Conservation (phyloP, 192 early-diverging fungal genomes). For the Coemansia sp. region DNA sequence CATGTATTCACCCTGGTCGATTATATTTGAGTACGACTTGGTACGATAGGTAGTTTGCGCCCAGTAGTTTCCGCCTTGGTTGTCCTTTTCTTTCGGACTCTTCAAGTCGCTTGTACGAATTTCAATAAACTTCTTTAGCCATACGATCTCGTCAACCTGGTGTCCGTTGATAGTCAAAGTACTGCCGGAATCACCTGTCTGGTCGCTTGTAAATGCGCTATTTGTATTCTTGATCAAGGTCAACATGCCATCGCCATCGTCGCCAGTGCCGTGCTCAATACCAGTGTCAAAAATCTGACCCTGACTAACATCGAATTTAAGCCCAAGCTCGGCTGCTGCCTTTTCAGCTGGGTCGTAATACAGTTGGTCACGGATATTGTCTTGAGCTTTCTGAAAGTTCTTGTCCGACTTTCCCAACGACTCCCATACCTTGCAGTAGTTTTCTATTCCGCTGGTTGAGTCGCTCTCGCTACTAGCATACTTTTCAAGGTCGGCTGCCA, state of each 20-base stretch:
- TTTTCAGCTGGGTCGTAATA: conserved; percentile 35
- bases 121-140: conserved; percentile 48
- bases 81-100: conserved; percentile 35
- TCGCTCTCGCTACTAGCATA: conserved; percentile 10
- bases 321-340: conserved; percentile 2
- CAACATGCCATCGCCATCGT: conserved; percentile 39
- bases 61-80: conserved; percentile 46
- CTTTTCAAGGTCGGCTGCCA: conserved; percentile 26
- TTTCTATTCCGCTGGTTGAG: conserved; percentile 40
- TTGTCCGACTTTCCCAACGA: conserved; percentile 36
- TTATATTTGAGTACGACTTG: conserved; percentile 47
- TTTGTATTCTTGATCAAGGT: conserved; percentile 31
- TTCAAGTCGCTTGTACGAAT: conserved; percentile 42
- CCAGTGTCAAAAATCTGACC: conserved; percentile 57
- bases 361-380: conserved; percentile 30
- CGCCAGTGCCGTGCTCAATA: conserved; percentile 43
- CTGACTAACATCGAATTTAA: conserved; percentile 35
- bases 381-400: conserved; percentile 47
- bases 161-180: conserved; percentile 35
- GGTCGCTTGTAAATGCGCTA: conserved; percentile 19
- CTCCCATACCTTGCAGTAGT: conserved; percentile 55
- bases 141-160: conserved; percentile 45
- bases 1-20: conserved; percentile 24
- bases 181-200: conserved; percentile 22
- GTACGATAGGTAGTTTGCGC: conserved; percentile 44